A percentile compares a stretch with the other conserved stretches of the same genome.
These are phyloP conservation scores for Alloascoidea hylecoeti DNA, from an alignment of 805 yeast genomes.

Conservation along the genomic window DNA sequence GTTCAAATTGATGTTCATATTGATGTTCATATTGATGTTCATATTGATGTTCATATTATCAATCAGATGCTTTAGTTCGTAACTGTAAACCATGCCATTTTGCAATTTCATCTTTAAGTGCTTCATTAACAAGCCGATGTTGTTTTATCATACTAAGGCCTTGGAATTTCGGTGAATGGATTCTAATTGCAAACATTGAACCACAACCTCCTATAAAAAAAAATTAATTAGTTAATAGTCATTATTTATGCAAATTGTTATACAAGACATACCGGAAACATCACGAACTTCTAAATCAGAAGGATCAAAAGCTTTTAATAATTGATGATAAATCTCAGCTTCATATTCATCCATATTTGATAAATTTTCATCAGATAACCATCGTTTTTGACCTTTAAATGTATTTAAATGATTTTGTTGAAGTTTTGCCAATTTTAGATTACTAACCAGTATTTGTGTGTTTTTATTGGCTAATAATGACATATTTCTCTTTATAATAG, in stretches of 20 bases:
- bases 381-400: no score
- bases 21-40: no score
- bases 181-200: slow-evolving; percentile 85
- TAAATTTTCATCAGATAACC: no score
- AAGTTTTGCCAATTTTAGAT: no score
- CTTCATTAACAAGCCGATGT: slow-evolving; percentile 76
- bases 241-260: not conserved
- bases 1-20: no score
- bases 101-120: slow-evolving; percentile 70
- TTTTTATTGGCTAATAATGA: no score
- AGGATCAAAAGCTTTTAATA: slow-evolving; percentile 47
- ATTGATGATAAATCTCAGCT: slow-evolving; percentile 39
- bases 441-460: no score
- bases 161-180: slow-evolving; percentile 61
- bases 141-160: slow-evolving; percentile 82
- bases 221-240: not conserved
- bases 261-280: slow-evolving; percentile 41
- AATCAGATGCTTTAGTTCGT: slow-evolving; percentile 38
- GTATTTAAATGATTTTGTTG: no score
- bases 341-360: slow-evolving; percentile 48
- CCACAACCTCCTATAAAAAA: slow-evolving; percentile 71
- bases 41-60: no score
- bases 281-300: slow-evolving; percentile 53
- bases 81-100: slow-evolving; percentile 94
- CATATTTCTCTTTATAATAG: no score